Evolutionary conservation across 164 flowering plant species (phyloP).

Genomic region (Magnolia officinalis): DNA sequence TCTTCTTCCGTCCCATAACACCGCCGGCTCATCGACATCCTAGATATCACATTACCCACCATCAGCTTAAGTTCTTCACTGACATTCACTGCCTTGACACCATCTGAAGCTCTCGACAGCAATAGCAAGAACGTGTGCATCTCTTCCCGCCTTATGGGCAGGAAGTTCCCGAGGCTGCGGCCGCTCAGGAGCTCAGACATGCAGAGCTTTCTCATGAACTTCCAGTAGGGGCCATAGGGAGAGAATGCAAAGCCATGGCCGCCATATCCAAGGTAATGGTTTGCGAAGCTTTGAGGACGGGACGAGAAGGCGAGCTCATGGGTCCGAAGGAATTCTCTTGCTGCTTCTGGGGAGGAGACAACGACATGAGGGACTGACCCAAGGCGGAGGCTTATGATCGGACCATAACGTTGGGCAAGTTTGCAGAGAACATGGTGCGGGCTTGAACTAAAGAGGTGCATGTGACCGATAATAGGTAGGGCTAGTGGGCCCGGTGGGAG

Average conservation of each 20-base stretch:
- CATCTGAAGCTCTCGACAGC: constrained; percentile 12
- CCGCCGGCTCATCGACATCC: constrained; percentile 38
- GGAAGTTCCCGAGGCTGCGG: constrained; percentile 25
- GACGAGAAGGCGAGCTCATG: constrained; percentile 41
- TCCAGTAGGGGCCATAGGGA: constrained; percentile 65
- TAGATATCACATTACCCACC: constrained; percentile 43
- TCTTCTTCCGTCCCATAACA: constrained; percentile 31
- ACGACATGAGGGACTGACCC: constrained; percentile 46
- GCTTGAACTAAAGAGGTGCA: constrained; percentile 47
- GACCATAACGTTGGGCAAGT: constrained; percentile 43
- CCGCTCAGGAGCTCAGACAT: constrained; percentile 46
- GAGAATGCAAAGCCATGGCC: constrained; percentile 42
- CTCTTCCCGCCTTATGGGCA: constrained; percentile 30
- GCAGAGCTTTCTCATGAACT: constrained; percentile 48
- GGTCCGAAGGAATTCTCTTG: constrained; percentile 43
- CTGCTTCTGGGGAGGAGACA: constrained; percentile 41
- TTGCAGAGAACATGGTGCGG: constrained; percentile 44
- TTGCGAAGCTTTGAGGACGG: constrained; percentile 29
- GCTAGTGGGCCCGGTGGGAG: constrained; percentile 52
- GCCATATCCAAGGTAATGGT: constrained; percentile 32
- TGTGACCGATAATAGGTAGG: constrained; percentile 55
- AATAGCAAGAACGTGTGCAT: constrained; percentile 17
- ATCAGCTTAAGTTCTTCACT: constrained; percentile 33
- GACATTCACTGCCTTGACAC: constrained; percentile 29
- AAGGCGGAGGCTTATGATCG: constrained; percentile 41